Evolutionary conservation across 306 rosid genomes (phyloP), one percentile per base, ranked within the genome.

Genomic region (Prunus fruticosa): DNA sequence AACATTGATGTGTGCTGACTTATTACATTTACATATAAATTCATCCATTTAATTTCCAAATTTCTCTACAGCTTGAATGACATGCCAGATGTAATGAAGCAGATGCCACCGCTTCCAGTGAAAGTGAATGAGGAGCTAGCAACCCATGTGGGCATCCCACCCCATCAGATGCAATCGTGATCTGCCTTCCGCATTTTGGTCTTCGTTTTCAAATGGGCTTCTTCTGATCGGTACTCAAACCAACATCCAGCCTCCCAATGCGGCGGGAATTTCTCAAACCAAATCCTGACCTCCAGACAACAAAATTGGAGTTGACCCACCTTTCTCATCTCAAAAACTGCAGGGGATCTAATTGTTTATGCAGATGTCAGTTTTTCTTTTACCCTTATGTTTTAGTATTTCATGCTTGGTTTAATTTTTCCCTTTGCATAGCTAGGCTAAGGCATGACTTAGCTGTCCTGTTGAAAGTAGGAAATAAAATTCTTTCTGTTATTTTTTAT

Each of bases 81-180:
- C 83, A 76, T 76, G 43, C 97, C 99, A 2, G 96, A 89, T 47
- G 92, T 90, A 76, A 92, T 95, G 99, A 95, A 95, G 91, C 96
- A 95, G 84, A 92, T 92, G 99, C 97, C 97, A 2, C 93, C 97
- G 6, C 93, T 92, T 80, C 96, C 97, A 0, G 93, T 86, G 86
- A 95, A 95, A 87, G 78, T 95, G 84, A 92, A 95, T 61, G 97
- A 90, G 19, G 99, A 92, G 74, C 86, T 95, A 38, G 93, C 93
- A 8, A 88, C 82, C 84, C 84, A 91, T 73, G 87, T 95, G 22
- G 46, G 71, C 96, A 92, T 69, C 93, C 93, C 90, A 19, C 80
- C 72, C 73, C 87, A 86, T 70, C 87, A 82, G 8, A 79, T 88
- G 85, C 97, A 87, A 72, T 89, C 84, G 78, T 89, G 89, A 86